A percentile compares a stretch with the other conserved stretches of the same genome.
Evolutionary conservation across 1,284 basidiomycete species (phyloP).

Genomic region (Leucoagaricus sp.): DNA sequence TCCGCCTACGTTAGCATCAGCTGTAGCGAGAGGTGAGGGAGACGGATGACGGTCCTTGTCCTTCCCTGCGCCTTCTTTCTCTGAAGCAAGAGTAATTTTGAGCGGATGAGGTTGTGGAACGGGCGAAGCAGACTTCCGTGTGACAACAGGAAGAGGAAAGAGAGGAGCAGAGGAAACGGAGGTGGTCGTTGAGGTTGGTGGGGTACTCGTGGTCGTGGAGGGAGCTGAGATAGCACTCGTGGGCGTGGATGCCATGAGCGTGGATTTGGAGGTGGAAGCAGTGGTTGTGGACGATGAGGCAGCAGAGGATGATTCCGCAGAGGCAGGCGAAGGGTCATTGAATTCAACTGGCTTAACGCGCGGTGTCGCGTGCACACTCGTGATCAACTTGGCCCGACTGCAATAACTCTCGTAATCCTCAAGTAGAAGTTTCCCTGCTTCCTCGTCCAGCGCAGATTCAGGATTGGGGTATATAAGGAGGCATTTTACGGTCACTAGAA

Average conservation of each 20-base stretch:
- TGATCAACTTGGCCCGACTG: constrained; percentile 78
- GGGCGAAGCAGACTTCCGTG: constrained; percentile 40
- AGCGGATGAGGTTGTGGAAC: constrained; percentile 33
- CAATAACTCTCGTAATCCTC: constrained; percentile 90
- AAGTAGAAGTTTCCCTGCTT: constrained; percentile 87
- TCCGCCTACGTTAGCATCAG: constrained; percentile 62
- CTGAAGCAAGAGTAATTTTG: constrained; percentile 39
- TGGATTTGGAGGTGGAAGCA: constrained; percentile 15
- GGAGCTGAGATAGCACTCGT: constrained; percentile 1
- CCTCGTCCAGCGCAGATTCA: constrained; percentile 93
- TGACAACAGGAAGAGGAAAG: constrained; percentile 26
- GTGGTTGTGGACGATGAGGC: constrained; percentile 18
- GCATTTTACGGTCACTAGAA: constrained; percentile 91
- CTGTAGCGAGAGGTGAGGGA: constrained; percentile 63
- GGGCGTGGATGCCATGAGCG: background rate
- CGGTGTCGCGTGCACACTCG: constrained; percentile 84
- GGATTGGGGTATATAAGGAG: constrained; percentile 96
- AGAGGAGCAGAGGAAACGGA: constrained; percentile 24
- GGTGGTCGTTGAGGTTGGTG: constrained; percentile 10
- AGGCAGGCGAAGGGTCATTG: constrained; percentile 48
- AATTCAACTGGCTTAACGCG: constrained; percentile 70
- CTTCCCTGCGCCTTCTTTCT: constrained; percentile 39
- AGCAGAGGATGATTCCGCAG: constrained; percentile 20
- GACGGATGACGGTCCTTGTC: constrained; percentile 59
- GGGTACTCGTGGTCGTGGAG: constrained; percentile 1